Evolutionary conservation across 2,329 filamentous ascomycete species (phyloP).

Genomic region (Diaporthe vexans): DNA sequence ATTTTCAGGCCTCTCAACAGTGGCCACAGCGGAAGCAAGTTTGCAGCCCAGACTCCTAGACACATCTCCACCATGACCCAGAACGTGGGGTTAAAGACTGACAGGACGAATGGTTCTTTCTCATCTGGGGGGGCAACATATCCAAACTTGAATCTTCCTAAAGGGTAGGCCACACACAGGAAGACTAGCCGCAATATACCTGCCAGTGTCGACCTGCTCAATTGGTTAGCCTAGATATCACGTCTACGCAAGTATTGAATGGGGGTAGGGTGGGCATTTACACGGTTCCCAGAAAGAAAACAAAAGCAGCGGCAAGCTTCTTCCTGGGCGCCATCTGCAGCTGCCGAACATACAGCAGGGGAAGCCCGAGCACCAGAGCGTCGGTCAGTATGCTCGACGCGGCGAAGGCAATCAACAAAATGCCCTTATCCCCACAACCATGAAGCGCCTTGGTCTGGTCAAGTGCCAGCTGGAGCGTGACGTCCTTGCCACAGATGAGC

Average conservation of each 20-base stretch:
- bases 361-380: background rate
- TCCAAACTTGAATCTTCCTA: background rate
- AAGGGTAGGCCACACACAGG: background rate
- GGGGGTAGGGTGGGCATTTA: background rate
- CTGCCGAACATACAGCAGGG: background rate
- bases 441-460: background rate
- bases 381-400: background rate
- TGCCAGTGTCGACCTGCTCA: background rate
- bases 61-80: constrained; percentile 7
- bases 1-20: background rate
- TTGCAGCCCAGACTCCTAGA: background rate
- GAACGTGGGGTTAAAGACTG: background rate
- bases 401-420: background rate
- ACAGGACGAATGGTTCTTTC: background rate
- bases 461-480: background rate
- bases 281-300: background rate
- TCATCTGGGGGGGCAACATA: background rate
- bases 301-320: background rate
- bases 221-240: background rate
- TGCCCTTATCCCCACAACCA: background rate
- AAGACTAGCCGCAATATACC: background rate
- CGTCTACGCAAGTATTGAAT: too few species aligned
- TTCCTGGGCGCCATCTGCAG: background rate
- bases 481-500: background rate
- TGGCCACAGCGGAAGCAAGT: background rate